Evolutionary conservation across 257 asterid species (phyloP).

Genomic region (Primulina huaijiensis): DNA sequence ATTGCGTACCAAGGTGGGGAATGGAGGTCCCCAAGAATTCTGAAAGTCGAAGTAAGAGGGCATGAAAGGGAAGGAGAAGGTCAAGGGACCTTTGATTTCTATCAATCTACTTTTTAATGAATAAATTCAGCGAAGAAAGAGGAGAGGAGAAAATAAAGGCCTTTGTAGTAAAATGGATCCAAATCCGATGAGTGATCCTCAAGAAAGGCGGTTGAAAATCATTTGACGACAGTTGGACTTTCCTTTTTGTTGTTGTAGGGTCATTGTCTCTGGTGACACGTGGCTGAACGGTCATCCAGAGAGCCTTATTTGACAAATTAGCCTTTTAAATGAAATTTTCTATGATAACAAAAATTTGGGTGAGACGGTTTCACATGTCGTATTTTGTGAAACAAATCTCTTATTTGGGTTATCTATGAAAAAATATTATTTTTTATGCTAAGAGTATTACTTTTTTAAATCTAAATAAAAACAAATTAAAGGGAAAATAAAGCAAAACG

Average conservation of each 20-base stretch:
- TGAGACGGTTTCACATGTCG: no score
- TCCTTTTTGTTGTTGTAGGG: not conserved
- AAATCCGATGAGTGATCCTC: not conserved
- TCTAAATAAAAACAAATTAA: no score
- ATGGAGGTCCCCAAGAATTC: slow-evolving; percentile 18
- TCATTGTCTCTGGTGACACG: no score
- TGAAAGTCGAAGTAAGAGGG: slow-evolving; percentile 16
- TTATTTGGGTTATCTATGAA: no score
- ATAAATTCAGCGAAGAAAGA: slow-evolving; percentile 25
- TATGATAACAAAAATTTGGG: no score
- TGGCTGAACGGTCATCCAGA: no score
- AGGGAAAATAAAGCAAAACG: no score
- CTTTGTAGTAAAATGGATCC: slow-evolving; percentile 6
- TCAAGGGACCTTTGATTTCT: slow-evolving; percentile 7
- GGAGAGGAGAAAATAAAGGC: slow-evolving; percentile 33
- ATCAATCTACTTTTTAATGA: not conserved
- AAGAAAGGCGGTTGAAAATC: slow-evolving; percentile 21
- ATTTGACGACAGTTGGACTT: slow-evolving; percentile 23
- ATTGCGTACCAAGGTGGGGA: slow-evolving; percentile 27
- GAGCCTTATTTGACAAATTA: no score
- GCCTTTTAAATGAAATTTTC: no score
- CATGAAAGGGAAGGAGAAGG: slow-evolving; percentile 7
- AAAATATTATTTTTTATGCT: no score
- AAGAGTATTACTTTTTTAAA: no score
- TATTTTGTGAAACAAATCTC: no score